Evolutionary conservation across 495 filamentous ascomycete species (phyloP), one percentile per base, ranked within the genome.

Genomic region (Hyaloscypha hepaticicola): DNA sequence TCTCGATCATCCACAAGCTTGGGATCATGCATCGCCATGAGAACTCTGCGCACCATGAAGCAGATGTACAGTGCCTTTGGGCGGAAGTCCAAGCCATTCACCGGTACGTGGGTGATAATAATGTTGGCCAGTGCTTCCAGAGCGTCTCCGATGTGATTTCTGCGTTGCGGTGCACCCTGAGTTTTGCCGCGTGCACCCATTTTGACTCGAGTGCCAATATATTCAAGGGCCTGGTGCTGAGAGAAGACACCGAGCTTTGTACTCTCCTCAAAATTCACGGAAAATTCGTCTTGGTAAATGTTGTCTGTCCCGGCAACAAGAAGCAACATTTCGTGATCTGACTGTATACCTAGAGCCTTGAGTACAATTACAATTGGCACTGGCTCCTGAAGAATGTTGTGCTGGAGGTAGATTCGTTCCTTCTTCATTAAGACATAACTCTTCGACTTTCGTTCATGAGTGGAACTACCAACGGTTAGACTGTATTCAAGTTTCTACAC

Each of bases 361-460:
- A 99, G 82, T 38, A 94, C 79, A 66, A 98, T 85, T 24, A 93
- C 91, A 64, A 99, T 94, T 0, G 96, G 95, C 58, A 99, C 87
- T 61, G 93, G 88, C 72, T 98, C 95, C 66, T 85, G 89, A 0
- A 99, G 81, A 51, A 96, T 89, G 75, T 98, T 99, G 75, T 98
- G 96, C 69, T 90, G 90, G 21, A 99, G 84, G 49, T 86, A 88
- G 24, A 98, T 90, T 22, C 88, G 84, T 22, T 95, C 94, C 72
- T 97, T 97, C 75, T 97, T 97, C 55, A 92, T 78, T 31, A 94
- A 78, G 25, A 98, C 93, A 67, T 98, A 97, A 63, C 90, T 96
- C 78, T 99, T 99, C 6, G 94, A 96, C 75, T 97, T 97, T 55
- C 94, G 86, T 77, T 97, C 93, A 71, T 97, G 91, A 3, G 96